These are phyloP conservation scores for Solanum pennellii DNA, from an alignment of 257 asterid genomes.

Conservation along the genomic window DNA sequence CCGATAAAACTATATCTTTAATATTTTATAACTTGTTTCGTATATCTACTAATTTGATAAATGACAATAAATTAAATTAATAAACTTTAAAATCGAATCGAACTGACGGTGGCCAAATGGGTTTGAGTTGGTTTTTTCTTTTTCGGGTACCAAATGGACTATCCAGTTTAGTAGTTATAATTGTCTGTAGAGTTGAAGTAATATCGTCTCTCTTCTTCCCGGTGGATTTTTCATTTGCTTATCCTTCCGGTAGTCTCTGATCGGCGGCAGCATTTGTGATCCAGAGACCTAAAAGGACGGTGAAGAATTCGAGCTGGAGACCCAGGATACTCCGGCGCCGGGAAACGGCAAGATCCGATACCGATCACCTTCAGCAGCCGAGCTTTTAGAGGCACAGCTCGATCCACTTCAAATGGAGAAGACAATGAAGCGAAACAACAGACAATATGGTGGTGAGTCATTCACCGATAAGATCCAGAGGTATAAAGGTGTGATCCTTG, in stretches of 20 bases:
- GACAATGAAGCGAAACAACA: constrained; percentile 38
- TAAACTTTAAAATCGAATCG: neutral
- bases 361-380: constrained; percentile 94
- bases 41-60: too few relatives aligned
- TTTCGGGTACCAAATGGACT: neutral
- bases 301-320: constrained; percentile 33
- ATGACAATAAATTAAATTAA: too few relatives aligned
- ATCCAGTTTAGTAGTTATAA: neutral
- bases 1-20: too few relatives aligned
- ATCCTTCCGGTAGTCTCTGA: neutral
- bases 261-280: neutral
- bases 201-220: neutral
- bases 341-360: constrained; percentile 91
- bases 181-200: neutral
- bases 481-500: constrained; percentile 53
- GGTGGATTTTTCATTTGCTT: neutral
- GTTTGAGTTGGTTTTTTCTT: neutral
- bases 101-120: neutral
- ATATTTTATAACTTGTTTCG: too few relatives aligned
- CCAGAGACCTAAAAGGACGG: neutral
- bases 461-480: constrained; percentile 58
- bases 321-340: constrained; percentile 38
- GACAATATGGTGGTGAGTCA: constrained; percentile 20
- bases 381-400: constrained; percentile 48
- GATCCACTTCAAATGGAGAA: constrained; percentile 46